Percentiles rank a stretch among this genome's conserved stretches.
These are phyloP conservation scores for Medicago lupulina DNA, from an alignment of 306 rosid genomes.

Conservation along the genomic window DNA sequence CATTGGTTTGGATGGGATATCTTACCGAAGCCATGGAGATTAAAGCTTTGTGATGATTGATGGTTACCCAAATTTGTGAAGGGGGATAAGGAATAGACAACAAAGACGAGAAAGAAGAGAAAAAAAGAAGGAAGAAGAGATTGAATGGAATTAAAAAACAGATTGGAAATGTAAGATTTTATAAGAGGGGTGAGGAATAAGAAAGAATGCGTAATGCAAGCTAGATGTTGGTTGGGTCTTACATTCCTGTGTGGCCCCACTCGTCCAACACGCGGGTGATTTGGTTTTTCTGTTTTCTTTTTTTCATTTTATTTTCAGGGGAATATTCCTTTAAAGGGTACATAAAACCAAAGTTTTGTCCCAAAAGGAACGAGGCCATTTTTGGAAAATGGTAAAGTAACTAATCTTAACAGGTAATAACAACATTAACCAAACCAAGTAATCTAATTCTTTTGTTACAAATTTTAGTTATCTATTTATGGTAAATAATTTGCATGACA, in stretches of 20 bases:
- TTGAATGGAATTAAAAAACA: not conserved
- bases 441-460: not conserved
- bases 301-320: conserved; percentile 42
- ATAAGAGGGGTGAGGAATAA: conserved; percentile 39
- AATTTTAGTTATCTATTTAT: conserved; percentile 39
- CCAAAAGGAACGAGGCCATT: conserved; percentile 17
- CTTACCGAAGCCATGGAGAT: conserved; percentile 56
- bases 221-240: conserved; percentile 1
- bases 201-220: conserved; percentile 36
- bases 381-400: conserved; percentile 40
- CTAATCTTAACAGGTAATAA: conserved; percentile 9
- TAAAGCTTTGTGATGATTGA: conserved; percentile 29
- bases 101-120: conserved; percentile 20
- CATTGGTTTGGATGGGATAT: conserved; percentile 18
- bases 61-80: conserved; percentile 40
- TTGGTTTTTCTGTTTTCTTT: conserved; percentile 29
- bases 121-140: not conserved
- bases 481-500: conserved; percentile 29
- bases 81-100: conserved; percentile 34
- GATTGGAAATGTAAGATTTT: conserved; percentile 33
- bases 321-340: conserved; percentile 37
- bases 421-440: conserved; percentile 5
- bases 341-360: conserved; percentile 6
- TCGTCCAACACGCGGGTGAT: conserved; percentile 50
- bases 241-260: conserved; percentile 30